Evolutionary conservation across 257 asterid genomes (phyloP).

Genomic region (Scutellaria galericulata): DNA sequence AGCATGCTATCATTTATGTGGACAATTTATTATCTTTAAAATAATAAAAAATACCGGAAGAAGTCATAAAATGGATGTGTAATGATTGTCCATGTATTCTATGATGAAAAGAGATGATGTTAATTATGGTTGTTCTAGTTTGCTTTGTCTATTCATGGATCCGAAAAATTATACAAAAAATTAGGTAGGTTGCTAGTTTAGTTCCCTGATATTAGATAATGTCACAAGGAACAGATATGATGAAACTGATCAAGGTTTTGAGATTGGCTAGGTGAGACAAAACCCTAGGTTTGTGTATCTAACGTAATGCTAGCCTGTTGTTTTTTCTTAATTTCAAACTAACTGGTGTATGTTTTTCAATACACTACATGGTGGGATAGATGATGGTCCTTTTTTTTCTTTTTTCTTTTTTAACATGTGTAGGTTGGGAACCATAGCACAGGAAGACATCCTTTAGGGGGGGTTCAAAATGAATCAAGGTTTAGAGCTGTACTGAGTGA

Average conservation of each 20-base stretch:
- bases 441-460: not conserved
- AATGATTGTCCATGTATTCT: not conserved
- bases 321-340: no score
- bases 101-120: not conserved
- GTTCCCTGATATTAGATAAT: not conserved
- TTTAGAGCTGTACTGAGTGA: not conserved
- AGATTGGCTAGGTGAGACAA: constrained; percentile 1
- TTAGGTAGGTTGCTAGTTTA: no score
- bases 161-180: no score
- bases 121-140: not conserved
- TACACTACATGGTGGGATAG: no score
- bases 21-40: not conserved
- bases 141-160: no score
- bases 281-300: not conserved
- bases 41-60: not conserved
- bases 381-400: no score
- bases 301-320: not conserved
- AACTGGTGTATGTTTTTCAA: not conserved
- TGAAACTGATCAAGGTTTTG: constrained; percentile 13
- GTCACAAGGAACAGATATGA: not conserved
- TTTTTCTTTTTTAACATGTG: no score
- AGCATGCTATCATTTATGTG: not conserved
- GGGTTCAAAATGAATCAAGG: not conserved
- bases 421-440: not conserved
- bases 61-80: not conserved